phyloP scores from a whole-genome alignment of 2,329 filamentous ascomycete genomes.

The Trichoderma lentiforme region DNA sequence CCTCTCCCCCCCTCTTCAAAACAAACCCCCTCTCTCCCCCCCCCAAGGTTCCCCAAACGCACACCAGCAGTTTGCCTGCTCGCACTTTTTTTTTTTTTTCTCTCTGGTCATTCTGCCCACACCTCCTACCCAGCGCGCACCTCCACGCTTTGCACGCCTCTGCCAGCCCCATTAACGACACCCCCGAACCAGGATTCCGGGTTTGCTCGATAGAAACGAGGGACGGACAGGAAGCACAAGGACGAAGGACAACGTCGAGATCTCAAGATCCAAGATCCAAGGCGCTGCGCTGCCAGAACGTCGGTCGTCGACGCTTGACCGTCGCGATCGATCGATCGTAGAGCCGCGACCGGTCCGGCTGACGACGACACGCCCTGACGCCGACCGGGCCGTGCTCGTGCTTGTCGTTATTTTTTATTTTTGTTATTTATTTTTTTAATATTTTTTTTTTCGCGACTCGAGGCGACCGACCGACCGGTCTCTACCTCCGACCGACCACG shows the following conservation, averaged over 20 bases:
- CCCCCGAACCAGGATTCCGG: slow-evolving; percentile 34
- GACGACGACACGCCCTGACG: slow-evolving; percentile 9
- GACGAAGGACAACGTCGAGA: neutral
- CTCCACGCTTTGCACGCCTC: slow-evolving; percentile 37
- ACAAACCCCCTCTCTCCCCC: slow-evolving; percentile 17
- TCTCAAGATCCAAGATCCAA: neutral
- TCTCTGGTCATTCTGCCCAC: slow-evolving; percentile 29
- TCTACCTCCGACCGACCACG: slow-evolving; percentile 3
- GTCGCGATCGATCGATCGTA: slow-evolving; percentile 5
- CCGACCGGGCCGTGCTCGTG: slow-evolving; percentile 3
- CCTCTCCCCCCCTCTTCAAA: slow-evolving; percentile 13
- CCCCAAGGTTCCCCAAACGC: slow-evolving; percentile 24
- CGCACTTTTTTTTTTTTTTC: slow-evolving; percentile 23
- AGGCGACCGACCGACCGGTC: neutral
- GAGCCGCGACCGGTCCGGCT: slow-evolving; percentile 12
- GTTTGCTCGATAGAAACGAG: slow-evolving; percentile 22
- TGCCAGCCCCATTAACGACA: slow-evolving; percentile 41
- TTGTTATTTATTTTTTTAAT: neutral
- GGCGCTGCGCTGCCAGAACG: neutral
- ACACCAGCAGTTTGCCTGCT: slow-evolving; percentile 23
- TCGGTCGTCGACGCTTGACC: neutral
- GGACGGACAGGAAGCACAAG: slow-evolving; percentile 1
- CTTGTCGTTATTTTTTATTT: neutral
- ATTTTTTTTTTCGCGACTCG: neutral
- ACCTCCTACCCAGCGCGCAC: slow-evolving; percentile 30